A percentile compares a stretch with the other conserved stretches of the same genome.
These are phyloP conservation scores for Lactifluus pinguis DNA, from an alignment of 768 basidiomycete species.

Conservation along the genomic window DNA sequence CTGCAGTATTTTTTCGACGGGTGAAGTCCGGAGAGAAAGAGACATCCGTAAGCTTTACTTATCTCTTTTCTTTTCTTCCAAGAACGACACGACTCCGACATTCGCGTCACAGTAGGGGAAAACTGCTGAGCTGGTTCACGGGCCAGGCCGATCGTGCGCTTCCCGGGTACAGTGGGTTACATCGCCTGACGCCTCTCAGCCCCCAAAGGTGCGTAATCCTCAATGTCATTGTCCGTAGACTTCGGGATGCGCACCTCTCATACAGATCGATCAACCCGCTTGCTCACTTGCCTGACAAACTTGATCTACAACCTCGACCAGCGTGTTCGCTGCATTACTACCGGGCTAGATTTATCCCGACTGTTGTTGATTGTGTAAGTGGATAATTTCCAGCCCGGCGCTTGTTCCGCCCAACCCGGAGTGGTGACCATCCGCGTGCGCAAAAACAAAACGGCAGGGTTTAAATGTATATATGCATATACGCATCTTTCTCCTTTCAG, in stretches of 20 bases:
- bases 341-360: background rate
- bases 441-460: background rate
- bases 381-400: background rate
- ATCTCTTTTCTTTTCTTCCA: background rate
- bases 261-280: background rate
- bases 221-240: slow-evolving; percentile 19
- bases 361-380: background rate
- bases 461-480: slow-evolving; percentile 1
- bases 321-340: background rate
- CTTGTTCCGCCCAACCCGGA: slow-evolving; percentile 6
- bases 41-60: slow-evolving; percentile 16
- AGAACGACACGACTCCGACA: slow-evolving; percentile 13
- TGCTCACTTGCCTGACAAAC: background rate
- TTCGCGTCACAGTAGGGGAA: slow-evolving; percentile 10
- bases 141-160: slow-evolving; percentile 9
- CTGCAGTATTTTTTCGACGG: slow-evolving; percentile 4
- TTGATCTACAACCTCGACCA: background rate
- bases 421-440: background rate
- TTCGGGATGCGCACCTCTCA: slow-evolving; percentile 13
- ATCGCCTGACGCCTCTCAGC: slow-evolving; percentile 13
- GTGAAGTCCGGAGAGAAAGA: slow-evolving; percentile 15
- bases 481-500: slow-evolving; percentile 15
- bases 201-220: slow-evolving; percentile 2
- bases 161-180: background rate
- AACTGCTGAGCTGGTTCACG: slow-evolving; percentile 8